phyloP scores from a whole-genome alignment of 257 asterid species.

The Nicotiana benthamiana region DNA sequence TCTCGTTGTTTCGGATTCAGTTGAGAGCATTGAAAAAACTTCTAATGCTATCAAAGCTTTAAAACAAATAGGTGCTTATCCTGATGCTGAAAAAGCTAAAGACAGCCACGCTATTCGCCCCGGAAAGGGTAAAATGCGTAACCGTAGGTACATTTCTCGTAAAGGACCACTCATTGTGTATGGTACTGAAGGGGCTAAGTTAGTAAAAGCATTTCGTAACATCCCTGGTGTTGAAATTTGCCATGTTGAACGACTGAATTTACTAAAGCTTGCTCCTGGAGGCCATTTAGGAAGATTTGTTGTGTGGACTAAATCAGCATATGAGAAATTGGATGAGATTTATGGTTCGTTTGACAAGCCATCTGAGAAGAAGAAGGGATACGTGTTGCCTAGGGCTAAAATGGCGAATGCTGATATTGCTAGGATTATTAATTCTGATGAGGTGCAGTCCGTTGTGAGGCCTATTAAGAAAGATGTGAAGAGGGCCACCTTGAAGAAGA shows the following conservation, averaged over 20 bases:
- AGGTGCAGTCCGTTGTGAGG: constrained; percentile 75
- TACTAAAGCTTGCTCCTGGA: constrained; percentile 74
- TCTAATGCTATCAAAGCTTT: constrained; percentile 48
- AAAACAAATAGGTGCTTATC: constrained; percentile 55
- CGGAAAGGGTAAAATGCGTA: constrained; percentile 81
- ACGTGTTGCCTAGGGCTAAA: constrained; percentile 61
- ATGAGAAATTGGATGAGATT: constrained; percentile 69
- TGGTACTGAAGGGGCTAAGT: constrained; percentile 73
- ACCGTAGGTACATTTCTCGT: constrained; percentile 62
- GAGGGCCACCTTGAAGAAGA: constrained; percentile 12
- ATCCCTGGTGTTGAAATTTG: constrained; percentile 74
- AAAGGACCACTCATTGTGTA: constrained; percentile 77
- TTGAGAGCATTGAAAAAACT: constrained; percentile 66
- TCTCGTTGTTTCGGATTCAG: constrained; percentile 54
- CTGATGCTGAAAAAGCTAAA: constrained; percentile 76
- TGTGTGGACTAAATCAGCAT: constrained; percentile 73
- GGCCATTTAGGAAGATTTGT: constrained; percentile 80
- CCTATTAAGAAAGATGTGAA: constrained; percentile 65
- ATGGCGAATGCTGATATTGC: constrained; percentile 87
- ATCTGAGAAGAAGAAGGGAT: constrained; percentile 66
- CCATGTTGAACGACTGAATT: constrained; percentile 60
- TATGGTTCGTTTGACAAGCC: constrained; percentile 68
- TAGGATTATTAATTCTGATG: constrained; percentile 79
- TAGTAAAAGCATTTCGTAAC: constrained; percentile 76
- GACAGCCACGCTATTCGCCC: constrained; percentile 54